Evolutionary conservation across 2,329 filamentous ascomycete species (phyloP).

Genomic region (Septoria linicola): DNA sequence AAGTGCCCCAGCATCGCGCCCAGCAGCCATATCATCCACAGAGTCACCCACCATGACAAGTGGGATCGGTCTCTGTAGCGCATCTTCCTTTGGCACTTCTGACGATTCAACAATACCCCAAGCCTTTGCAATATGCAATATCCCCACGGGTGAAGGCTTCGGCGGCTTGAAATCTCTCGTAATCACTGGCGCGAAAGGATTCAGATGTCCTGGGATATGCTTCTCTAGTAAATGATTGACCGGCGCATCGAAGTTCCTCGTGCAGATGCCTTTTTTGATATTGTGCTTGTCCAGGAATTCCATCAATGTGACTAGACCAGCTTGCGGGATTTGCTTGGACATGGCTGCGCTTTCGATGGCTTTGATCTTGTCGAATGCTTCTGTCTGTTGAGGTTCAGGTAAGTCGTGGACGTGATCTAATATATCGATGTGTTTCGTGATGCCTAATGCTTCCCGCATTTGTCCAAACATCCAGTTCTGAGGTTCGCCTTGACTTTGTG

Average conservation of each 20-base stretch:
- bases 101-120: slow-evolving; percentile 60
- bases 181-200: slow-evolving; percentile 70
- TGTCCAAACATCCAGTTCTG: slow-evolving; percentile 94
- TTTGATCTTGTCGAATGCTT: slow-evolving; percentile 71
- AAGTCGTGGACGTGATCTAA: slow-evolving; percentile 82
- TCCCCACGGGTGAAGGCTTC: slow-evolving; percentile 85
- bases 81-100: slow-evolving; percentile 31
- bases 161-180: slow-evolving; percentile 80
- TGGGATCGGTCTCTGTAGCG: slow-evolving; percentile 27
- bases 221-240: slow-evolving; percentile 72
- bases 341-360: slow-evolving; percentile 79
- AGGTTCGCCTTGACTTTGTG: slow-evolving; percentile 65
- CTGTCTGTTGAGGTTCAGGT: slow-evolving; percentile 54
- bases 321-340: slow-evolving; percentile 74
- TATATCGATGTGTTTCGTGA: slow-evolving; percentile 74
- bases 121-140: slow-evolving; percentile 75
- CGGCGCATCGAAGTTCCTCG: slow-evolving; percentile 84
- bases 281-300: slow-evolving; percentile 68
- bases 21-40: slow-evolving; percentile 90
- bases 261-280: slow-evolving; percentile 82
- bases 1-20: slow-evolving; percentile 76
- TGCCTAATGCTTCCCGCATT: slow-evolving; percentile 75
- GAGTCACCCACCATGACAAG: slow-evolving; percentile 61
- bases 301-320: slow-evolving; percentile 77
- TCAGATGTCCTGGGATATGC: slow-evolving; percentile 63